Evolutionary conservation across 2,329 filamentous ascomycete genomes (phyloP), one percentile per base, ranked within the genome.

Genomic region (Claviceps sp.): DNA sequence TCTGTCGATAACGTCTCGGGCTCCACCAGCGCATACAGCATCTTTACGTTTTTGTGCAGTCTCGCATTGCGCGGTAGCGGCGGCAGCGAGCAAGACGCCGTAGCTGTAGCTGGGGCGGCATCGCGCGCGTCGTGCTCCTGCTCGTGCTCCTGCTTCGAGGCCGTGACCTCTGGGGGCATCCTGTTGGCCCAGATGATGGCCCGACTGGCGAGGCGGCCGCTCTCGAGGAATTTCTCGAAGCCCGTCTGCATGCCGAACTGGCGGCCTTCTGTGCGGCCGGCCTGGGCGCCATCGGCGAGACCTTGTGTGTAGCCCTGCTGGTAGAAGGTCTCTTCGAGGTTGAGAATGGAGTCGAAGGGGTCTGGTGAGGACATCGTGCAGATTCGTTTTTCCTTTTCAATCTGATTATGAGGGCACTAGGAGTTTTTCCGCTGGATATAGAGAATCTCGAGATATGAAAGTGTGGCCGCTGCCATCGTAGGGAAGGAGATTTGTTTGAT

Each of bases 221-320:
- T 79, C 55, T 88, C 83, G 43, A 86, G 64, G 62, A 94, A 96
- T 69, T 95, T 97, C 60, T 95, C 88, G 60, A 93, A 97, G 0
- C 90, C 91, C 57, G 90, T 93, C 64, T 94, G 86, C 43, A 97
- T 79, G 0, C 91, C 93, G 63, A 97, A 88, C 20, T 88, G 80
- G 49, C 89, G 86, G 54, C 93, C 93, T 74, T 98, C 93, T 57
- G 88, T 81, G 53, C 83, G 82, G 40, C 93, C 93, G 36, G 87
- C 84, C 53, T 77, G 76, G 42, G 80, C 73, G 54, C 93, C 93
- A 67, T 95, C 91, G 42, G 75, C 70, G 47, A 80, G 67, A 44
- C 93, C 93, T 51, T 88, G 77, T 5, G 74, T 67, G 71, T 89
- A 91, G 53, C 93, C 93, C 67, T 91, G 81, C 45, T 79, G 73